Evolutionary conservation across 805 yeast species (phyloP).

Genomic region (Saccharomycopsis sp.): DNA sequence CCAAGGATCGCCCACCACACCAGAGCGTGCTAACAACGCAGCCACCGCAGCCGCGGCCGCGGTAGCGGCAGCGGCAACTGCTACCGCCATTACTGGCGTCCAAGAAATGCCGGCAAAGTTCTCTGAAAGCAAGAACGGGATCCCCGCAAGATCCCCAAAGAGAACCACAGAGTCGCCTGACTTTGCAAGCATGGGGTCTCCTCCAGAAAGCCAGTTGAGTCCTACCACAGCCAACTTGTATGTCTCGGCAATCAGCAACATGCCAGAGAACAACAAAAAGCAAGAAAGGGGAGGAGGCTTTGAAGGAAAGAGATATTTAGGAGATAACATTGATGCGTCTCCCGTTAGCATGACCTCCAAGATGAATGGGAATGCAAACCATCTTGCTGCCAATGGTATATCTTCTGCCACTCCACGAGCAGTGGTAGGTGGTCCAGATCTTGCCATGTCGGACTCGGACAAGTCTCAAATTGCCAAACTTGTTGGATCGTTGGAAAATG

Average conservation of each 20-base stretch:
- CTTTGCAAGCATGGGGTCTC: not conserved
- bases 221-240: conserved; percentile 5
- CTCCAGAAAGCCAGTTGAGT: not conserved
- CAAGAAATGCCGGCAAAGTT: too few species aligned
- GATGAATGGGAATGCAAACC: too few species aligned
- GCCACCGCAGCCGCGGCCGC: too few species aligned
- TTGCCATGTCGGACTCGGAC: too few species aligned
- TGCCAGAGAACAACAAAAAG: conserved; percentile 1
- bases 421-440: too few species aligned
- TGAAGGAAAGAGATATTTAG: too few species aligned
- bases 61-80: too few species aligned
- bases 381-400: conserved; percentile 14
- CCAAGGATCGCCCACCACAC: conserved; percentile 5
- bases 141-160: conserved; percentile 15
- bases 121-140: too few species aligned
- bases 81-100: too few species aligned
- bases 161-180: not conserved
- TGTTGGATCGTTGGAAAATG: conserved; percentile 28
- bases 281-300: too few species aligned
- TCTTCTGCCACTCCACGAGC: conserved; percentile 10
- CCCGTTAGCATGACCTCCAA: too few species aligned
- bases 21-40: not conserved
- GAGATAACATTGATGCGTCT: too few species aligned
- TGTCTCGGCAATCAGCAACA: not conserved
- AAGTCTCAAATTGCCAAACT: conserved; percentile 24